Evolutionary conservation across 306 rosid genomes (phyloP), one percentile per base, ranked within the genome.

Genomic region (Fagus sylvatica): DNA sequence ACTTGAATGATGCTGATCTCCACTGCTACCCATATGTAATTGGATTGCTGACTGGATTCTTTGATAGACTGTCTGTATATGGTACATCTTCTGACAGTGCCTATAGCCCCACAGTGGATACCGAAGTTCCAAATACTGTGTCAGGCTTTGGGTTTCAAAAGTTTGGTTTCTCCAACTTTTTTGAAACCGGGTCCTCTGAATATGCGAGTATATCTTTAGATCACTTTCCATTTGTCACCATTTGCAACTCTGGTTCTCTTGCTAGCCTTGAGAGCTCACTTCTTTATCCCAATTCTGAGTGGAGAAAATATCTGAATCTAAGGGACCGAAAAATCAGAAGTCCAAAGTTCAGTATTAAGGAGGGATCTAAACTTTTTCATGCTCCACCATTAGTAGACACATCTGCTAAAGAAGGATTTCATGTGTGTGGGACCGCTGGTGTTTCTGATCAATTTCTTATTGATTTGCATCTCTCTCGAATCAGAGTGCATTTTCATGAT

Each of bases 121-220:
- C 78, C 66, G 87, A 69, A 67, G 64, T 83, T 71, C 78, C 81
- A 59, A 72, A 82, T 73, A 53, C 33, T 7, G 61, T 73, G 59
- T 49, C 87, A 53, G 74, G 53, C 82, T 73, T 83, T 83, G 89
- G 82, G 69, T 79, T 80, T 73, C 87, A 86, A 74, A 91, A 78
- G 81, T 95, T 95, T 83, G 98, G 98, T 51, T 86, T 90, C 85
- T 92, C 98, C 40, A 95, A 95, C 85, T 95, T 89, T 83, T 71
- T 85, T 49, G 91, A 92, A 74, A 49, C 59, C 66, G 98, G 89
- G 57, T 88, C 90, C 53, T 43, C 84, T 72, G 97, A 86, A 77
- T 80, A 84, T 85, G 85, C 90, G 74, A 83, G 90, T 84, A 92
- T 95, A 79, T 93, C 93, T n/a, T 33, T 88, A 72, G 89, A 88